Evolutionary conservation across 2,329 filamentous ascomycete species (phyloP), one percentile per base, ranked within the genome.

Genomic region (Ophiostoma novo-ulmi): DNA sequence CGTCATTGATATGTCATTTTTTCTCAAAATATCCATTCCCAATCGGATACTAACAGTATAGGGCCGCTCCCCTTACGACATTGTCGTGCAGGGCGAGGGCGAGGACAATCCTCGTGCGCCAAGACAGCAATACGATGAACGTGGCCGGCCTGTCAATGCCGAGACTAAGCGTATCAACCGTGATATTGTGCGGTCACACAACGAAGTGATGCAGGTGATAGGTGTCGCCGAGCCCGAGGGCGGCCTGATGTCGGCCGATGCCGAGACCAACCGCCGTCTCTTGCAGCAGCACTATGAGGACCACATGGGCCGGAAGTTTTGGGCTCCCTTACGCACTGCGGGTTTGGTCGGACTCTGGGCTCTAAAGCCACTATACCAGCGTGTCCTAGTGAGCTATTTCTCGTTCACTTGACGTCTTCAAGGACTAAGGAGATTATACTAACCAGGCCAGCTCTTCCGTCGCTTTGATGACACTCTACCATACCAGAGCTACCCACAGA

Each of bases 131-230:
- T 88, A 85, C 74, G 86, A 88, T 73, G 80, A 82, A 58, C 82
- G 84, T 44, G 86, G 86, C 17, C 84, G 86, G 11, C 84, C 86
- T 3, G 75, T 85, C 68, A 88, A 88, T 73, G 81, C 81, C 0
- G 81, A 83, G 69, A 87, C 85, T 1, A 85, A 83, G 75, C 79
- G 80, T 14, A 82, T 87, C 73, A 87, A 87, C 73, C 82, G 83
- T 67, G 83, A 86, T 71, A 82, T 88, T 41, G 85, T 88, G 36
- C 81, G 86, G 69, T 83, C 86, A 11, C 86, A 88, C 75, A 88
- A 88, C 73, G 86, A 88, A 73, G 86, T 88, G 3, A 88, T 88
- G 86, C 81, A 84, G 22, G 85, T 87, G 11, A 88, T 88, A 55
- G 86, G 86, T 5, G 86, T 88, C 5, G 86, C 86, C 10, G 86